Conservation (phyloP, 345 rosid species). For the Camelina hispida region DNA sequence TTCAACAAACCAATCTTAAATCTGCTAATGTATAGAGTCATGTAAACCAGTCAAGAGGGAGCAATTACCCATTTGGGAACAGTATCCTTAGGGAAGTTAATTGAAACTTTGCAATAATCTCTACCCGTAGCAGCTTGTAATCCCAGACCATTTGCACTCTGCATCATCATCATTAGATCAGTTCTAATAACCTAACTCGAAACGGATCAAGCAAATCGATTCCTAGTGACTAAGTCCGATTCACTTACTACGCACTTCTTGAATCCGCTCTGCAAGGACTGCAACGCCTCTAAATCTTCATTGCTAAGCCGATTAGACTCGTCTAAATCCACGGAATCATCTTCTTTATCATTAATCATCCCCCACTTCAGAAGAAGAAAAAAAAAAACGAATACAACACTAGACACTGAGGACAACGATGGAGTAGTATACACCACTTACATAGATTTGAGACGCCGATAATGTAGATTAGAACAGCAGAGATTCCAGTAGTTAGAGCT, state of each 20-base stretch:
- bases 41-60: no score
- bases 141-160: slow-evolving; percentile 93
- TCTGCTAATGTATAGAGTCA: no score
- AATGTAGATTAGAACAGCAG: slow-evolving; percentile 79
- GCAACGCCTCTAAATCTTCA: slow-evolving; percentile 76
- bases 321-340: slow-evolving; percentile 53
- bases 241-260: slow-evolving; percentile 86
- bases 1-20: neutral
- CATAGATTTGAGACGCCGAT: slow-evolving; percentile 74
- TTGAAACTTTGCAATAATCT: slow-evolving; percentile 67
- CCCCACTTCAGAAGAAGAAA: neutral
- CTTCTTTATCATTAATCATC: slow-evolving; percentile 26
- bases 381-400: slow-evolving; percentile 4
- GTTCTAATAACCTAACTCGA: neutral
- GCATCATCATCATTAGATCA: slow-evolving; percentile 41
- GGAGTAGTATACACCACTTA: slow-evolving; percentile 37
- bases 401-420: neutral
- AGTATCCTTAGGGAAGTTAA: slow-evolving; percentile 75
- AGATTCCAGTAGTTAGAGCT: slow-evolving; percentile 70
- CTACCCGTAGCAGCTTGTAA: slow-evolving; percentile 64
- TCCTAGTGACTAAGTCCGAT: neutral
- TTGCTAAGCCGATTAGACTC: slow-evolving; percentile 52
- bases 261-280: slow-evolving; percentile 65
- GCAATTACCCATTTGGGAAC: slow-evolving; percentile 79
- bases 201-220: neutral